Base-by-base conservation (phyloP, 805 yeast species). In the Pachysolen tannophilus region DNA sequence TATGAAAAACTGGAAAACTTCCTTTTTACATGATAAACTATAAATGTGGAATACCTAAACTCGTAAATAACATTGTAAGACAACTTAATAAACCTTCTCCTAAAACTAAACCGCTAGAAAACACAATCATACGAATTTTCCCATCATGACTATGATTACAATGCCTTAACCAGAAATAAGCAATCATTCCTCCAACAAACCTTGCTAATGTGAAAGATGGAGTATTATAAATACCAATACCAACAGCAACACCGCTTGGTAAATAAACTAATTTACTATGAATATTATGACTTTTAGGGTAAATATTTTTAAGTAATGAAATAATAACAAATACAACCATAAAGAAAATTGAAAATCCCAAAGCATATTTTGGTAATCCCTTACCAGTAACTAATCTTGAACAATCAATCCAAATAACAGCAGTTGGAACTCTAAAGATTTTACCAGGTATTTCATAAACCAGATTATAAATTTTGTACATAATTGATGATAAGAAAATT, bases 231-330 rank as follows among this genome's bases (percentile, higher is more conserved):
- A 90, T 86, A 13, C 98, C 97, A 34, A 90, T 82, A 2, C 98
- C 98, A 13, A 88, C 96, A 3, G 98, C 97, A 19, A 92, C 94
- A 9, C 98, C 98, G 16, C 86, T 79, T 1, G 98, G 98, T 19
- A 90, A 59, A 60, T 70, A 84, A 2, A 67, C 59, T 38, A 75
- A 47, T 37, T 64, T 65, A 32, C 56, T 58, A 33, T 65, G 61
- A 37, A 52, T 56, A 29, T 48, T 54, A 29, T 60, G 55, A 24
- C 58, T 56, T 33, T 69, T 65, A 11, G 77, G 65, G 4, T 78
- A 44, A 2, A 71, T 55, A 43, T 85, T 74, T 42, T 78, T 77
- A 13, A 78, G 45, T 24, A 87, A 58, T 0, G 94, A 72, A 6
- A 87, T 72, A 2, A 71, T 26, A 1, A 80, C 95, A 56, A 88